A percentile compares a stretch with the other conserved stretches of the same genome.
These are phyloP conservation scores for Thraustochytrium striatum DNA, from an alignment of 352 stramenopile species.

Conservation along the genomic window DNA sequence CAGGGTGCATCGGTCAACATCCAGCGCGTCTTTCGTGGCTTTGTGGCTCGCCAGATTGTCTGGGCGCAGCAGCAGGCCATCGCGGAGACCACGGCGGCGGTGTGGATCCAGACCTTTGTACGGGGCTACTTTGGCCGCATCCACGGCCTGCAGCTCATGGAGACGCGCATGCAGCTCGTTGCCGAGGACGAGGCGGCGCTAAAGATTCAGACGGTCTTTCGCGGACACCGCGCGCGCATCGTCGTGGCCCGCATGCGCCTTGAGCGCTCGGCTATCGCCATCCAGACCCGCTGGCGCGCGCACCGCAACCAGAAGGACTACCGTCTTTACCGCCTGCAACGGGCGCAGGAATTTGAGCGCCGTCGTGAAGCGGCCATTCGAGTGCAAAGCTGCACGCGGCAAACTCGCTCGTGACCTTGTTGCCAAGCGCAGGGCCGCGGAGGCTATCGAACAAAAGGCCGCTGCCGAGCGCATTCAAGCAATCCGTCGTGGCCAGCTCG, in stretches of 20 bases:
- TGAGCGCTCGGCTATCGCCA: conserved; percentile 52
- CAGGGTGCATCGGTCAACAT: conserved; percentile 57
- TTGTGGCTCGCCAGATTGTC: conserved; percentile 58
- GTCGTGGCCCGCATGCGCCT: conserved; percentile 61
- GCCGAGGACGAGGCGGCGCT: conserved; percentile 65
- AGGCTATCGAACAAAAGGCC: too few relatives aligned
- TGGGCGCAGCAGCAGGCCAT: conserved; percentile 56
- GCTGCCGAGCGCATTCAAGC: background rate
- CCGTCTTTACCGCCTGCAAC: background rate
- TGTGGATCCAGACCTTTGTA: conserved; percentile 65
- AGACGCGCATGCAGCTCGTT: conserved; percentile 66
- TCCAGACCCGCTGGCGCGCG: conserved; percentile 15
- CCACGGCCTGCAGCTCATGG: conserved; percentile 52
- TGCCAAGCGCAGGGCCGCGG: too few relatives aligned
- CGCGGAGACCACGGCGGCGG: conserved; percentile 57
- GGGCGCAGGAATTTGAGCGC: background rate
- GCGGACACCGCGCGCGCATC: conserved; percentile 67
- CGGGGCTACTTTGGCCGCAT: conserved; percentile 65
- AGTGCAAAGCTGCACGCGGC: background rate
- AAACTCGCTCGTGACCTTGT: background rate
- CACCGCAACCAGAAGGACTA: background rate
- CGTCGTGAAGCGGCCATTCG: background rate
- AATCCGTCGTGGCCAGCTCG: background rate
- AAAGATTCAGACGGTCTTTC: conserved; percentile 69
- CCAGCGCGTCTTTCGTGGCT: conserved; percentile 61